Evolutionary conservation across 2,329 filamentous ascomycete genomes (phyloP).

Genomic region (Colletotrichum orbiculare): DNA sequence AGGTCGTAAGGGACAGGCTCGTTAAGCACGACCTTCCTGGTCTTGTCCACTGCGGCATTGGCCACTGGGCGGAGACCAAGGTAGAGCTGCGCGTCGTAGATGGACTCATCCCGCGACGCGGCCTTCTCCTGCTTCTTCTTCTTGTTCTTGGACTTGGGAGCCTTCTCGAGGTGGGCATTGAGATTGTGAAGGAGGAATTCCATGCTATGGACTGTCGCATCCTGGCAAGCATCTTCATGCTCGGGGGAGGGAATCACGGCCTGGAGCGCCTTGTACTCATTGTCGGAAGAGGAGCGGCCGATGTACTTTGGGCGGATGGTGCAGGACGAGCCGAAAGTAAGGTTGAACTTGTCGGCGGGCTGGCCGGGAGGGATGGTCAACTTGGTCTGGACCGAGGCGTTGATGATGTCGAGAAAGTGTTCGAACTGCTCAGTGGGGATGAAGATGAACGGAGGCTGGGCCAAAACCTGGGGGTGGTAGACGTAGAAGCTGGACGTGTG

Average conservation of each 20-base stretch:
- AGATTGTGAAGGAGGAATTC: slow-evolving; percentile 25
- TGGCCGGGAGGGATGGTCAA: slow-evolving; percentile 68
- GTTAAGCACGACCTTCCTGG: slow-evolving; percentile 16
- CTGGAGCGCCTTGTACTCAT: slow-evolving; percentile 26
- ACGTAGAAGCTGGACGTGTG: slow-evolving; percentile 71
- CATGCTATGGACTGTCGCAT: slow-evolving; percentile 14
- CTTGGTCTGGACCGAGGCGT: slow-evolving; percentile 62
- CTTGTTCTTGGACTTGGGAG: slow-evolving; percentile 36
- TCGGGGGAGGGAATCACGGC: slow-evolving; percentile 15
- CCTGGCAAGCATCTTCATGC: slow-evolving; percentile 13
- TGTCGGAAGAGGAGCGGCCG: slow-evolving; percentile 57
- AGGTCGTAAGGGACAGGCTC: slow-evolving; percentile 10
- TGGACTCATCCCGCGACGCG: slow-evolving; percentile 14
- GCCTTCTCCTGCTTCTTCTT: slow-evolving; percentile 30
- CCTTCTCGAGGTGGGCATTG: slow-evolving; percentile 38
- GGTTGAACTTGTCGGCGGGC: slow-evolving; percentile 65
- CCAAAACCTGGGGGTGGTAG: slow-evolving; percentile 59
- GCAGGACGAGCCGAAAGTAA: slow-evolving; percentile 70
- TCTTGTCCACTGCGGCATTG: slow-evolving; percentile 5
- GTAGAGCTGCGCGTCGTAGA: slow-evolving; percentile 33
- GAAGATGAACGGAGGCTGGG: slow-evolving; percentile 70
- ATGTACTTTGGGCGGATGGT: slow-evolving; percentile 76
- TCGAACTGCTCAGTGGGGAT: slow-evolving; percentile 75
- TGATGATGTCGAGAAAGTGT: slow-evolving; percentile 72
- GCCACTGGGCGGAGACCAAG: slow-evolving; percentile 32